Conservation (phyloP, 164 flowering plant species). For the Piper longum region DNA sequence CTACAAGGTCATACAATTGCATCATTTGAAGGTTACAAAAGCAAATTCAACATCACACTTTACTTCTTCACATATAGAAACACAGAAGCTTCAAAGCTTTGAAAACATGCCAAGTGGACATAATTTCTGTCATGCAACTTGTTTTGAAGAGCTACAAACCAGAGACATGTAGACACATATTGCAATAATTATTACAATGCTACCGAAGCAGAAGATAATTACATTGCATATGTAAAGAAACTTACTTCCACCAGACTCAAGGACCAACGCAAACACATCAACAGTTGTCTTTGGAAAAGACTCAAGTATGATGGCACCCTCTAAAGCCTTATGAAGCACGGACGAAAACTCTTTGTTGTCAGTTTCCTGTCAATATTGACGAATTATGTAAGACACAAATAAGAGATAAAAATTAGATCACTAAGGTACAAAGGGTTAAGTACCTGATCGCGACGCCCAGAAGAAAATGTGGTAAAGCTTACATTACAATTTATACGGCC, state of each 20-base stretch:
- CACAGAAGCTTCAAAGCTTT: too few relatives aligned
- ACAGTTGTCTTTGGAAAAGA: slow-evolving; percentile 93
- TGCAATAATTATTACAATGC: not conserved
- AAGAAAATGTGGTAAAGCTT: slow-evolving; percentile 73
- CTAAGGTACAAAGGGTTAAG: too few relatives aligned
- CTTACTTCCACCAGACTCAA: slow-evolving; percentile 98
- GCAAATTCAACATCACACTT: too few relatives aligned
- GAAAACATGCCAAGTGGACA: too few relatives aligned
- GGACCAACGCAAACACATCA: slow-evolving; percentile 86
- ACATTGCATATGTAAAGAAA: not conserved
- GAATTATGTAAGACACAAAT: not conserved
- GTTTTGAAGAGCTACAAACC: too few relatives aligned
- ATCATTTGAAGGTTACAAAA: too few relatives aligned
- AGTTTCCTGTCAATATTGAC: slow-evolving; percentile 38
- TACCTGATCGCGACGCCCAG: slow-evolving; percentile 75
- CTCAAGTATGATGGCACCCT: slow-evolving; percentile 83
- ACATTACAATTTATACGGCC: slow-evolving; percentile 91
- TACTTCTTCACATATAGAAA: too few relatives aligned
- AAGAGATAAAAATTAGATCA: not conserved
- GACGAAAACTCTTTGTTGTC: slow-evolving; percentile 78
- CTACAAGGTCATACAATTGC: too few relatives aligned
- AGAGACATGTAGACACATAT: too few relatives aligned
- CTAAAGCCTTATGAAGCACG: slow-evolving; percentile 92
- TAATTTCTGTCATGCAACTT: too few relatives aligned
- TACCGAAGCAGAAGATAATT: not conserved